Base-by-base conservation (phyloP, 2,329 filamentous ascomycete genomes). In the Cercospora berteroae region DNA sequence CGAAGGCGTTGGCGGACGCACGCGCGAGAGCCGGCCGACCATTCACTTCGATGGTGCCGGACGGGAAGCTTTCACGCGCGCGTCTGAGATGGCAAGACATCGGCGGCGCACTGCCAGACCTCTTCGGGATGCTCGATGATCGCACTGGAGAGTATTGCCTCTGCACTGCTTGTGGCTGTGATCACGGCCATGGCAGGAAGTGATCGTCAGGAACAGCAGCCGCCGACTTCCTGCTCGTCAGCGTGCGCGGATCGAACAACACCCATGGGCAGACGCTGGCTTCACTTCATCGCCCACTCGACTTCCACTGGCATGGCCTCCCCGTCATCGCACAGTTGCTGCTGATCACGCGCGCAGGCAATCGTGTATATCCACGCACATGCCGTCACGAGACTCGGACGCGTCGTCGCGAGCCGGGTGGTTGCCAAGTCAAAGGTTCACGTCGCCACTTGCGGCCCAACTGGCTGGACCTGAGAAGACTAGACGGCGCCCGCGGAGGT, bases 201-300 rank as follows among this genome's bases (percentile, higher is more conserved):
- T 42, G 64, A 66, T 66, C 58, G 64, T 27, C 64, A 66, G 64
- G 64, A 66, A 66, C 64, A 39, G 25, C 20, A 29, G 9, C 25
- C 25, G 20, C 29, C 57, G 27, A 39, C 29, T 44, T 44, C 39
- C 39, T 44, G 39, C 39, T 44, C 39, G 39, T 44, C 39, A 44
- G 39, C 39, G n/a, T 44, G 39, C 39, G 39, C 39, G 18, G 18
- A 44, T 44, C n/a, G 39, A 18, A 36, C 33, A 36, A 6, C 33
- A 36, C 33, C 33, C 33, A 36, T 36, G 33, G 33, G 33, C 33
- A 6, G 33, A 44, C n/a, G 39, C 39, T 18, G 16, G 9, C 39
- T n/a, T 44, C 39, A 44, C 39, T 44, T 44, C 39, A 44, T 18
- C 39, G 18, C 20, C 29, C 42, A 12, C 6, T 36, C 33, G 33